phyloP scores from a whole-genome alignment of 306 rosid genomes.

The Fragaria vesca region DNA sequence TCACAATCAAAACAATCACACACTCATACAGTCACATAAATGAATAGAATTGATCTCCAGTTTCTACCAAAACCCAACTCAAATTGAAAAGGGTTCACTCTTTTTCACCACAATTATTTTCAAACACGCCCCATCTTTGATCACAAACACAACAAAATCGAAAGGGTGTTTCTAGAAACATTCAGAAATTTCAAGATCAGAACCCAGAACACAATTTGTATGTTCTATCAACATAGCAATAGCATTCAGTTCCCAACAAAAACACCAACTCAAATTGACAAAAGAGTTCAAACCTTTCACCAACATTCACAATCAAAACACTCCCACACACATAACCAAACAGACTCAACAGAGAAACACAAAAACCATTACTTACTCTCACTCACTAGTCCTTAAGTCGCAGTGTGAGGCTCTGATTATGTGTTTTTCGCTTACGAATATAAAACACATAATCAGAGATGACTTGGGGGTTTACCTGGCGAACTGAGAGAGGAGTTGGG shows the following conservation, averaged over 20 bases:
- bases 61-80: not conserved
- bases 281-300: not conserved
- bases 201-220: not conserved
- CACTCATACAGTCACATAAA: not conserved
- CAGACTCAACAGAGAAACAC: not conserved
- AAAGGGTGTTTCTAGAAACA: not conserved
- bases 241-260: not conserved
- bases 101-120: not conserved
- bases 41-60: not conserved
- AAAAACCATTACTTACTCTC: not conserved
- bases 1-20: not conserved
- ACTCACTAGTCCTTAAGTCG: not conserved
- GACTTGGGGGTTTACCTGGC: slow-evolving; percentile 43
- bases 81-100: not conserved
- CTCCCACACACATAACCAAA: not conserved
- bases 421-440: not conserved
- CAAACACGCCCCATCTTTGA: not conserved
- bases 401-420: not conserved
- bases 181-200: not conserved
- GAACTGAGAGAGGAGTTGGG: slow-evolving; percentile 28
- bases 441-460: slow-evolving; percentile 1
- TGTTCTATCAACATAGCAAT: not conserved
- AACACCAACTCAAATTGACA: not conserved
- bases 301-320: not conserved
- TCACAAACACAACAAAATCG: not conserved